Evolutionary conservation across 2,329 filamentous ascomycete species (phyloP).

Genomic region (Aureobasidium leucospermi): DNA sequence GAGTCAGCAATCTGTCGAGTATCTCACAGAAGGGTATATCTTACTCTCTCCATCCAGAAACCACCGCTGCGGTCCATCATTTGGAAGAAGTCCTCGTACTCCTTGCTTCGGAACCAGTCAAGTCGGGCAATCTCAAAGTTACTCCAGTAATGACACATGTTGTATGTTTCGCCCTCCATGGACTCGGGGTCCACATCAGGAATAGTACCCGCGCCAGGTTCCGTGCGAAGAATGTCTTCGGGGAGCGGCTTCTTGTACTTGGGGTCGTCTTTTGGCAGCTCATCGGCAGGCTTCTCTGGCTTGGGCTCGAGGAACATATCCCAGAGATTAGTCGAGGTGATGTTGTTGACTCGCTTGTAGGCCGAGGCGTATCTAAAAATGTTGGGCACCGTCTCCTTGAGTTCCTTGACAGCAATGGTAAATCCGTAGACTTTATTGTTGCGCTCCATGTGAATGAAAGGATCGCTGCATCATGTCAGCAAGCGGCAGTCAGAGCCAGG

Average conservation of each 20-base stretch:
- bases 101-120: constrained; percentile 93
- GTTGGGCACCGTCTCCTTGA: constrained; percentile 95
- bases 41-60: constrained; percentile 97
- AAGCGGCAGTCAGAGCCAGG: not conserved
- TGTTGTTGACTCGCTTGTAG: constrained; percentile 86
- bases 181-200: constrained; percentile 79
- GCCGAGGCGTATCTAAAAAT: constrained; percentile 98
- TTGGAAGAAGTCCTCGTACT: constrained; percentile 95
- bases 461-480: constrained; percentile 57
- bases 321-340: constrained; percentile 89
- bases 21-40: constrained; percentile 22
- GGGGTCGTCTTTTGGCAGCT: constrained; percentile 43
- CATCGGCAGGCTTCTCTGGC: constrained; percentile 50
- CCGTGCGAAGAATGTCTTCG: constrained; percentile 71
- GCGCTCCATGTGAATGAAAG: constrained; percentile 90
- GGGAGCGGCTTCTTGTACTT: constrained; percentile 64
- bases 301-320: constrained; percentile 94
- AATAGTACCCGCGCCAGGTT: constrained; percentile 62
- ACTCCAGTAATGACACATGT: constrained; percentile 99
- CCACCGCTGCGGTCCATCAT: constrained; percentile 98
- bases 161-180: constrained; percentile 97
- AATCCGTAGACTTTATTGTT: constrained; percentile 98
- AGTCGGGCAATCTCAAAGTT: constrained; percentile 97
- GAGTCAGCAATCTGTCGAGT: constrained; percentile 30
- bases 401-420: constrained; percentile 96